Evolutionary conservation across 805 yeast species (phyloP).

Genomic region (Lipomyces anomalus): DNA sequence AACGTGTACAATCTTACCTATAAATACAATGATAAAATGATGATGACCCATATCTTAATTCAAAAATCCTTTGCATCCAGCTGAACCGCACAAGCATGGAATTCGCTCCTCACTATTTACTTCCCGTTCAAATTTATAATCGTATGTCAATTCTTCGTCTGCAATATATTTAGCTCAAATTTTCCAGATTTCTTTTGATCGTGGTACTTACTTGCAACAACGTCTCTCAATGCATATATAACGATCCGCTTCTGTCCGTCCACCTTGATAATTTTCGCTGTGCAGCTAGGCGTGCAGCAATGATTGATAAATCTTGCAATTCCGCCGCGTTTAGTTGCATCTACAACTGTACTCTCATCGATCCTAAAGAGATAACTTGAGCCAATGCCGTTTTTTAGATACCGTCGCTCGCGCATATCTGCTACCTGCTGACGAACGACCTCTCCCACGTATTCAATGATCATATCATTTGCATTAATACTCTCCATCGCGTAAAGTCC

Average conservation of each 20-base stretch:
- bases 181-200: not conserved
- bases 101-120: conserved; percentile 27
- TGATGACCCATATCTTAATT: too few relatives aligned
- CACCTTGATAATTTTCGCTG: conserved; percentile 91
- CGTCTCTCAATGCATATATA: conserved; percentile 84
- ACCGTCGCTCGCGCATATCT: conserved; percentile 81
- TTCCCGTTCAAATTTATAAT: conserved; percentile 81
- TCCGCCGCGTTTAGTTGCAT: conserved; percentile 96
- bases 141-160: conserved; percentile 77
- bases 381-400: conserved; percentile 86
- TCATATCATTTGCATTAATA: conserved; percentile 94
- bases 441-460: conserved; percentile 96
- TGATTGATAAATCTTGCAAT: conserved; percentile 96
- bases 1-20: too few relatives aligned
- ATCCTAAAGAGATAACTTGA: conserved; percentile 88
- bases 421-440: conserved; percentile 89
- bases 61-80: conserved; percentile 86
- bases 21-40: too few relatives aligned
- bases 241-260: conserved; percentile 93
- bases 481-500: conserved; percentile 94
- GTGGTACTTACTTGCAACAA: conserved; percentile 64
- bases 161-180: conserved; percentile 1
- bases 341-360: conserved; percentile 91
- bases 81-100: conserved; percentile 89
- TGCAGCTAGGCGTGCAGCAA: conserved; percentile 95